phyloP scores from a whole-genome alignment of 768 basidiomycete species.

The Favolaschia claudopus region DNA sequence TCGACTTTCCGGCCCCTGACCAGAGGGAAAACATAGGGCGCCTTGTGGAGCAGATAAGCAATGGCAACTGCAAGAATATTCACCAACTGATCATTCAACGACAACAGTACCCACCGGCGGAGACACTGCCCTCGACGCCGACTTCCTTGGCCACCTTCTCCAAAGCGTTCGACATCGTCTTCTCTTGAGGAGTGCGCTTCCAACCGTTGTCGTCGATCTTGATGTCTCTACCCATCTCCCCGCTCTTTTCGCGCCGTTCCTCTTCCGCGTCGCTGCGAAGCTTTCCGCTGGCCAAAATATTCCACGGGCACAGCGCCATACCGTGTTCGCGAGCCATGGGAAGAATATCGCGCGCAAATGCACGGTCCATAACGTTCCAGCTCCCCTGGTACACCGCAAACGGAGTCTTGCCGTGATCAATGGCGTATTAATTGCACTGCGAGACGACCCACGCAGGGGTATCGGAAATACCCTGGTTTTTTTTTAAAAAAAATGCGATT shows the following conservation, averaged over 20 bases:
- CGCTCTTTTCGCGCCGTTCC: slow-evolving; percentile 33
- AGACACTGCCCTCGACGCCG: slow-evolving; percentile 42
- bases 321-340: slow-evolving; percentile 42
- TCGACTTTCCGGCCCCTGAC: slow-evolving; percentile 42
- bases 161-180: slow-evolving; percentile 40
- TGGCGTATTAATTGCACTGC: slow-evolving; percentile 50
- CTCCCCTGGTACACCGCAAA: slow-evolving; percentile 56
- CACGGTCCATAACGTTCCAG: slow-evolving; percentile 45
- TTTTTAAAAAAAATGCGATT: too few relatives aligned
- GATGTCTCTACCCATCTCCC: slow-evolving; percentile 39
- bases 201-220: slow-evolving; percentile 39
- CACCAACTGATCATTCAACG: slow-evolving; percentile 14
- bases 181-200: slow-evolving; percentile 34
- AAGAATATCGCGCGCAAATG: slow-evolving; percentile 56
- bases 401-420: slow-evolving; percentile 48
- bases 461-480: slow-evolving; percentile 42
- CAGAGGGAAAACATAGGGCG: slow-evolving; percentile 1
- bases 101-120: slow-evolving; percentile 30
- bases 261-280: slow-evolving; percentile 41
- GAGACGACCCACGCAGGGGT: slow-evolving; percentile 49
- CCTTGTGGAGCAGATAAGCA: slow-evolving; percentile 41
- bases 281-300: slow-evolving; percentile 39
- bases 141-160: slow-evolving; percentile 50
- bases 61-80: slow-evolving; percentile 23
- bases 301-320: slow-evolving; percentile 48